Evolutionary conservation across 331 rosid genomes (phyloP), one percentile per base, ranked within the genome.

Genomic region (Pyracantha coccinea): DNA sequence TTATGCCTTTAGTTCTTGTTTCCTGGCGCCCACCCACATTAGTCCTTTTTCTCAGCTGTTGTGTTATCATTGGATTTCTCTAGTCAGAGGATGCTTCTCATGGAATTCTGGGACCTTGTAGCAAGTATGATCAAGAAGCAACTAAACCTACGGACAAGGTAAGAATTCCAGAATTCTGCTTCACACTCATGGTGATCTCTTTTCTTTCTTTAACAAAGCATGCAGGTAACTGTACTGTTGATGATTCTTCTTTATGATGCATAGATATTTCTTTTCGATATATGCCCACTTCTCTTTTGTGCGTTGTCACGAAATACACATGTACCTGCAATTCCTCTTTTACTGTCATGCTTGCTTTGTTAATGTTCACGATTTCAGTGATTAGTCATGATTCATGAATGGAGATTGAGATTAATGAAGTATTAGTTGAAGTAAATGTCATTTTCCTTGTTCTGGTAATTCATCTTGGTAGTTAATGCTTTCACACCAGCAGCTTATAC

Each of bases 81-180:
- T 71, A 93, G 96, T 85, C 87, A 21, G 93, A 85, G 78, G 95
- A 94, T 79, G 81, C 87, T 84, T 90, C 91, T 14, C 88, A 72
- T 33, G 96, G 89, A 73, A 65, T 88, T 53, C 62, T 85, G 47
- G 93, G 88, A 78, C 75, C 88, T 64, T 69, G 92, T 38, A 82
- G 81, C 60, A 83, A 79, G 68, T 91, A 79, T 86, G 86, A 85
- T 67, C 95, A 80, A 74, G 89, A 79, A 78, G 77, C 86, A 72
- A 86, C 85, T 25, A 91, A 47, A 84, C 81, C 85, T n/a, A 16
- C 29, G 14, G 91, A 91, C 50, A 94, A 94, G 93, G 98, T 91
- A 71, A 64, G 55, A 50, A 50, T 17, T 6, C 76, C 14, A 12
- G 65, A 7, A 65, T 28, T 44, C n/a, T 41, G 50, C 70, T 54